Conservation (phyloP, 495 filamentous ascomycete species). For the Paragyromitra xinjiangensis region DNA sequence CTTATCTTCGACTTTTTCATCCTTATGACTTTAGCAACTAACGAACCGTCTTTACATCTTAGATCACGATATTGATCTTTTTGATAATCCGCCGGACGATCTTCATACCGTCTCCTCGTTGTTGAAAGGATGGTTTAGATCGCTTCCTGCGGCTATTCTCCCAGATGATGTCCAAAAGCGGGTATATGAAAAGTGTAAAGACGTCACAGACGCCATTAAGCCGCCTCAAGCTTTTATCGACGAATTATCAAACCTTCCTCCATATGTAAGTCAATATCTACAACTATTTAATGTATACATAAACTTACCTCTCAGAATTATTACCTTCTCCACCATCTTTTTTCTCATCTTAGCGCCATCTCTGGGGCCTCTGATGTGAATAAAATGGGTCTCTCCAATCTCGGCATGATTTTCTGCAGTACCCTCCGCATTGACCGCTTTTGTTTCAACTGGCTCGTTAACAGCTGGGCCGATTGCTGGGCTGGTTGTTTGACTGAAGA, state of each 20-base stretch:
- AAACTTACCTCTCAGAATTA: conserved; percentile 51
- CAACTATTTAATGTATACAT: not conserved
- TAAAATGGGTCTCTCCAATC: conserved; percentile 57
- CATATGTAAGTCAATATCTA: conserved; percentile 50
- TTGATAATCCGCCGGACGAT: conserved; percentile 57
- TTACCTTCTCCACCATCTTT: conserved; percentile 56
- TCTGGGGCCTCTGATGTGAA: conserved; percentile 55
- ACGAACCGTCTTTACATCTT: not conserved
- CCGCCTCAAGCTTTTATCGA: conserved; percentile 56
- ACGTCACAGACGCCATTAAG: conserved; percentile 52
- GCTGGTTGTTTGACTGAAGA: conserved; percentile 55
- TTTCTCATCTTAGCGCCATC: conserved; percentile 55
- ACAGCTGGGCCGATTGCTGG: conserved; percentile 57
- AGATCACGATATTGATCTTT: conserved; percentile 57
- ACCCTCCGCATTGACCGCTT: conserved; percentile 57
- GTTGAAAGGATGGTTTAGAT: conserved; percentile 57
- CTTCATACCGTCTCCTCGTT: conserved; percentile 57
- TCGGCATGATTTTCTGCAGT: conserved; percentile 58
- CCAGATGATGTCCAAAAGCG: conserved; percentile 56
- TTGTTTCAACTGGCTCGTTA: conserved; percentile 57
- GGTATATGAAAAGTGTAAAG: conserved; percentile 58
- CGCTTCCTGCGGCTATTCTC: conserved; percentile 56
- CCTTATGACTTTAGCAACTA: conserved; percentile 16
- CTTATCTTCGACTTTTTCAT: conserved; percentile 17
- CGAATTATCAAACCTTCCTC: conserved; percentile 56